Percentiles rank a stretch among this genome's conserved stretches.
Evolutionary conservation across 306 rosid genomes (phyloP).

Genomic region (Vachellia collinsii): DNA sequence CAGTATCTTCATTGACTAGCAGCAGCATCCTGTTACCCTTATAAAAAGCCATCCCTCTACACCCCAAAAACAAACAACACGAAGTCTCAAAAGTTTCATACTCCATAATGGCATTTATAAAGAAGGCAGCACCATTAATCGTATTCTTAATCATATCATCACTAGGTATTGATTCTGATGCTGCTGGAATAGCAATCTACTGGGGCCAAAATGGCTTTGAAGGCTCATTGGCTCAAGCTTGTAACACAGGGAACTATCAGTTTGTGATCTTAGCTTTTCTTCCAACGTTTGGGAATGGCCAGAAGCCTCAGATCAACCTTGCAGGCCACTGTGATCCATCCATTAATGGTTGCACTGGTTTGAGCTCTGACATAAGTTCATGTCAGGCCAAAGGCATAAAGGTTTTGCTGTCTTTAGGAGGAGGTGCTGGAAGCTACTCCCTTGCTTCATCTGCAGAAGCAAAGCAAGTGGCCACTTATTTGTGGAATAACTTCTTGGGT

Average conservation of each 20-base stretch:
- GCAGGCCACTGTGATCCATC: conserved; percentile 50
- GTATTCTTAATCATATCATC: conserved; percentile 27
- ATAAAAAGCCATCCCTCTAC: conserved; percentile 33
- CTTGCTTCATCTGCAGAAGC: conserved; percentile 43
- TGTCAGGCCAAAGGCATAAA: conserved; percentile 53
- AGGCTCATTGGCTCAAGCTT: conserved; percentile 38
- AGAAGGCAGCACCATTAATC: conserved; percentile 28
- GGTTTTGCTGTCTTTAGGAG: conserved; percentile 55
- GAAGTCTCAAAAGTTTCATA: background rate
- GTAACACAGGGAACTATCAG: conserved; percentile 44
- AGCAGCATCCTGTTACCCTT: conserved; percentile 22
- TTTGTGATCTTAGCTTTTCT: conserved; percentile 46
- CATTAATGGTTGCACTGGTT: conserved; percentile 34
- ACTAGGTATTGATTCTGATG: conserved; percentile 33
- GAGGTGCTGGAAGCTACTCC: conserved; percentile 42
- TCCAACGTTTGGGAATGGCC: conserved; percentile 50
- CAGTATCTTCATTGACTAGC: background rate
- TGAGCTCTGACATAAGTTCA: conserved; percentile 36
- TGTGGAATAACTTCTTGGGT: conserved; percentile 54
- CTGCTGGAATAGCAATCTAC: conserved; percentile 46
- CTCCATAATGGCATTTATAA: conserved; percentile 24
- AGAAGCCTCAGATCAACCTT: conserved; percentile 43
- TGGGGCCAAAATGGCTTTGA: conserved; percentile 52
- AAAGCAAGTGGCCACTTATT: conserved; percentile 40
- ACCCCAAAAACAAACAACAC: conserved; percentile 13